Conservation (phyloP, 2,329 filamentous ascomycete species). For the Diaporthe sp. region DNA sequence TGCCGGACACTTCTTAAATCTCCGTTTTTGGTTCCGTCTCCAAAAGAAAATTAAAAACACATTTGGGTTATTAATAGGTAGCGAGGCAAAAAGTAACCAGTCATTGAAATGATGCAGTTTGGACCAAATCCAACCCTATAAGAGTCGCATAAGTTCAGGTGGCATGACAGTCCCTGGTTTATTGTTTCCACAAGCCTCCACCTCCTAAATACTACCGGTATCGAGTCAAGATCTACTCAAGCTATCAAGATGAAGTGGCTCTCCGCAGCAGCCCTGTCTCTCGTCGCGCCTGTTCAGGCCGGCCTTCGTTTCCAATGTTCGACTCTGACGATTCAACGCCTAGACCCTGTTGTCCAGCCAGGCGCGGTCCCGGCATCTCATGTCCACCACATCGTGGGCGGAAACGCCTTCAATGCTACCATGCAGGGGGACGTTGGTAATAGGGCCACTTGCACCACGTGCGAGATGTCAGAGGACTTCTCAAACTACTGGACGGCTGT, state of each 20-base stretch:
- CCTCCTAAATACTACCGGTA: neutral
- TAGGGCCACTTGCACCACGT: slow-evolving; percentile 47
- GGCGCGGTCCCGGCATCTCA: slow-evolving; percentile 37
- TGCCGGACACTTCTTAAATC: neutral
- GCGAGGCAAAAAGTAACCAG: neutral
- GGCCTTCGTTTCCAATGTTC: slow-evolving; percentile 45
- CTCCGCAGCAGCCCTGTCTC: slow-evolving; percentile 26
- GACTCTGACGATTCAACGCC: slow-evolving; percentile 42
- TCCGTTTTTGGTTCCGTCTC: slow-evolving; percentile 12
- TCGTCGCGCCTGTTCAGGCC: slow-evolving; percentile 38
- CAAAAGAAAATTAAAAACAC: neutral
- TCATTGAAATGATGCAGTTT: neutral
- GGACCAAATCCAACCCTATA: neutral
- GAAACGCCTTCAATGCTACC: slow-evolving; percentile 39
- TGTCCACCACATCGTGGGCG: slow-evolving; percentile 40
- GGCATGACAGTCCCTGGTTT: neutral
- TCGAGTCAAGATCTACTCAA: neutral
- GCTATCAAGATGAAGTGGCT: slow-evolving; percentile 39
- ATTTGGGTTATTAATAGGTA: neutral
- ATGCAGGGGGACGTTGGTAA: slow-evolving; percentile 43
- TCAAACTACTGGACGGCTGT: slow-evolving; percentile 48
- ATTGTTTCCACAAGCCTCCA: slow-evolving; percentile 2
- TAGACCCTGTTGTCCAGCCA: slow-evolving; percentile 42
- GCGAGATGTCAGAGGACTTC: slow-evolving; percentile 47
- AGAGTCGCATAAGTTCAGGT: slow-evolving; percentile 1